Evolutionary conservation across 2,329 filamentous ascomycete species (phyloP), one percentile per base, ranked within the genome.

Genomic region (Botrytis squamosa): DNA sequence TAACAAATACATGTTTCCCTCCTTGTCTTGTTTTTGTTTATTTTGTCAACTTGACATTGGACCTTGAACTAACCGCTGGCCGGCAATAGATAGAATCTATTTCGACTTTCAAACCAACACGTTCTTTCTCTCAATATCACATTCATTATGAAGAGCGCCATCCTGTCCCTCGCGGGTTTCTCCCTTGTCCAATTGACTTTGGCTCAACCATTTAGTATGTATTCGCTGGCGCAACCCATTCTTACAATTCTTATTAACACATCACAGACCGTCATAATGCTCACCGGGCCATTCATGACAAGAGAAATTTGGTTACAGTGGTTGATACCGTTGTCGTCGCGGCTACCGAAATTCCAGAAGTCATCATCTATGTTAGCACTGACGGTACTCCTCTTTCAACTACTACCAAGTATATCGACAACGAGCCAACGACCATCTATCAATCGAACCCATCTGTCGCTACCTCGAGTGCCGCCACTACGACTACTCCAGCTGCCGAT

Each of bases 341-440:
- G 38, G 74, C 75, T n/a, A 71, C 76, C 20, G 70, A 76, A 22
- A 77, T 84, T 16, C 83, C 85, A 9, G 83, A 86, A 74, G 85
- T 86, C 36, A 85, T 92, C 77, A 85, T 92, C 78, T 91, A 88
- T 81, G 88, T 91, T 64, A 85, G 92, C 78, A 82, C 87, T 76
- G 80, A 86, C 73, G 88, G 89, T 72, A 83, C 85, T n/a, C 83
- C 85, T 4, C 76, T 89, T 75, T 84, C 83, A 59, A 87, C 84
- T 12, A 79, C 80, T 29, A 85, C 77, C 10, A 63, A 74, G 18
- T 60, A 75, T 18, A 62, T 78, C 20, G 22, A 70, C 60, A 70
- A 62, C 9, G 52, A 59, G 29, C 18, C 70, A 20, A 52, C 75
- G 22, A 71, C 68, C 16, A 44, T 57, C 20, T 74, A 49, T 65